Percentiles rank a stretch among this genome's conserved stretches.
These are phyloP conservation scores for Coffea canephora DNA, from an alignment of 257 asterid species.

Conservation along the genomic window DNA sequence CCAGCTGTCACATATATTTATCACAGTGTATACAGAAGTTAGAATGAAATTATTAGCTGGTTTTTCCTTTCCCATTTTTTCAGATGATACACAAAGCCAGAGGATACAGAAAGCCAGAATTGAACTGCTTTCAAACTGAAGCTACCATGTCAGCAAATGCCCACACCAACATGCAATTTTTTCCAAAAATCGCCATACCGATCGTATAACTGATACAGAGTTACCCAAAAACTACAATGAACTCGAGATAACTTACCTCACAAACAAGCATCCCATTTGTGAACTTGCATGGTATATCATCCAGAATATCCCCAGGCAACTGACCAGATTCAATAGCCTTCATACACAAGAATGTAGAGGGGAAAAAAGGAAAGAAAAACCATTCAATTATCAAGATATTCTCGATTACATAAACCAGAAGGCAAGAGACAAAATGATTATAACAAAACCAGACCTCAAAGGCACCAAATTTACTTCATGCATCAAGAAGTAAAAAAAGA, in stretches of 20 bases:
- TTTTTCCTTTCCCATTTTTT: neutral
- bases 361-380: conserved; percentile 1
- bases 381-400: conserved; percentile 2
- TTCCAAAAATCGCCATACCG: no score
- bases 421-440: neutral
- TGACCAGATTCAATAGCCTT: conserved; percentile 95
- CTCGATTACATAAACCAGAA: neutral
- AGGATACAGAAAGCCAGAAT: neutral
- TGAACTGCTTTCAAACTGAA: neutral
- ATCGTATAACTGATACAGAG: neutral
- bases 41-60: neutral
- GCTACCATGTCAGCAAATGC: neutral
- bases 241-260: conserved; percentile 49
- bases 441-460: neutral
- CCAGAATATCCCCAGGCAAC: conserved; percentile 87
- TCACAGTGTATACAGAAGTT: neutral
- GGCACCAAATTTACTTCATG: neutral
- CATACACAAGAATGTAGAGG: conserved; percentile 17
- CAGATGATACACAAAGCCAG: no score
- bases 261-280: conserved; percentile 73
- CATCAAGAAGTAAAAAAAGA: neutral
- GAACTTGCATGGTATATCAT: conserved; percentile 87
- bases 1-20: neutral
- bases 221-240: neutral
- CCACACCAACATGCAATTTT: neutral